Evolutionary conservation across 495 filamentous ascomycete species (phyloP).

Genomic region (Hyaloscypha variabilis): DNA sequence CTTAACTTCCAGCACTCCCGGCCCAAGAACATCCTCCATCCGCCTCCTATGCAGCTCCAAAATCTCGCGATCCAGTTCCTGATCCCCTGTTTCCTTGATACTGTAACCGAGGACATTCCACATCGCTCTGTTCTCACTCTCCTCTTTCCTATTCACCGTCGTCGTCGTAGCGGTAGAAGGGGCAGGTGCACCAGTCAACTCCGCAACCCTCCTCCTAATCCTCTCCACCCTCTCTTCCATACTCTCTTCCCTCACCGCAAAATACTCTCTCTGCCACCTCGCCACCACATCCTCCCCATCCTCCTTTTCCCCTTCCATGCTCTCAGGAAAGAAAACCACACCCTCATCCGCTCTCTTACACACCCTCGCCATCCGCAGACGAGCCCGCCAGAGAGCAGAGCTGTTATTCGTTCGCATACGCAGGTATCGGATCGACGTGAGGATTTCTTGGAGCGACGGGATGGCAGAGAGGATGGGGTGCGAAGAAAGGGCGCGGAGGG

Average conservation of each 20-base stretch:
- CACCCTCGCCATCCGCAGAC: not conserved
- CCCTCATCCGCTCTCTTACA: not conserved
- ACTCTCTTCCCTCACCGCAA: not conserved
- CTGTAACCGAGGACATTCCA: not conserved
- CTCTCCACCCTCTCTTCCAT: too few species aligned
- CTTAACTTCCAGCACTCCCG: not conserved
- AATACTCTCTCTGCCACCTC: not conserved
- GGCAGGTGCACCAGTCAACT: not conserved
- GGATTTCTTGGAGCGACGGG: not conserved
- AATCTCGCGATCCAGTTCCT: not conserved
- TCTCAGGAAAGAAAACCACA: not conserved
- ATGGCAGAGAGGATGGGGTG: not conserved
- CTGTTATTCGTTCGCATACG: not conserved
- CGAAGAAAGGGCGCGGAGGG: not conserved
- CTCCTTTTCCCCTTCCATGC: not conserved
- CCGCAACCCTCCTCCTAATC: not conserved
- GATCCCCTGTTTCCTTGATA: not conserved
- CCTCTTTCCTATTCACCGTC: not conserved
- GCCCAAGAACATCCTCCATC: slow-evolving; percentile 1
- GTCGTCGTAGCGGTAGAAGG: too few species aligned
- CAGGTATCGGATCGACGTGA: not conserved
- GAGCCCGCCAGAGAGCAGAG: not conserved
- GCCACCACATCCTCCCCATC: not conserved
- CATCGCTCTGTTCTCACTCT: not conserved
- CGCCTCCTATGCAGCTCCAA: not conserved